Evolutionary conservation across 805 yeast genomes (phyloP), one percentile per base, ranked within the genome.

Genomic region (Candida insectalens): DNA sequence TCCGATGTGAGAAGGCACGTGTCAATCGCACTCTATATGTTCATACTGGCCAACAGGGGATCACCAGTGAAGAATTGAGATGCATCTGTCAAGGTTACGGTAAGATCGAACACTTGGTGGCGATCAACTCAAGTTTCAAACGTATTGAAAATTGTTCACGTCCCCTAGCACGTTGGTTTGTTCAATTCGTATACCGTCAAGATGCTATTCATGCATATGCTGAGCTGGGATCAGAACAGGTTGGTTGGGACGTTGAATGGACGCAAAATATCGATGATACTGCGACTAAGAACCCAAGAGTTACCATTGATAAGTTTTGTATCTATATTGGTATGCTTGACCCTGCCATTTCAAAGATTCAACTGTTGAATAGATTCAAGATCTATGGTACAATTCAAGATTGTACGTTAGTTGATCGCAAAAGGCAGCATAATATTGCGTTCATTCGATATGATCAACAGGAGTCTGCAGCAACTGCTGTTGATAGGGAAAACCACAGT

Each of bases 171-270:
- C 44, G 36, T 18, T 85, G 94, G 94, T 83, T 77, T 50, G 71
- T 77, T 41, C 80, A 81, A 49, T 84, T 76, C 59, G 81, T 76
- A 2, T 83, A 70, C 52, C 71, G 95, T 30, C 94, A 83, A 51
- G 95, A 85, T 54, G 95, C 95, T 9, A 82, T 83, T 29, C 68
- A 82, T 47, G 94, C 94, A 0, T 84, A 72, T 61, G 87, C 92
- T 3, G 71, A 68, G 45, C 61, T 80, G 40, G 69, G 79, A 43
- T 64, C 68, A 10, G 23, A 21, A 12, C 69, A 68, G 30, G 58
- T 64, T 6, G 55, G 59, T n/a, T 74, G 75, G 68, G 59, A 59
- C 29, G 81, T 79, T 28, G 85, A 81, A 47, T 84, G 95, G 95
- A 85, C 92, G 0, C 88, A 83, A 57, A 84, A 84, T 49, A 66